Base-by-base conservation (phyloP, 1,284 basidiomycete genomes). In the Mycosarcoma maydis region DNA sequence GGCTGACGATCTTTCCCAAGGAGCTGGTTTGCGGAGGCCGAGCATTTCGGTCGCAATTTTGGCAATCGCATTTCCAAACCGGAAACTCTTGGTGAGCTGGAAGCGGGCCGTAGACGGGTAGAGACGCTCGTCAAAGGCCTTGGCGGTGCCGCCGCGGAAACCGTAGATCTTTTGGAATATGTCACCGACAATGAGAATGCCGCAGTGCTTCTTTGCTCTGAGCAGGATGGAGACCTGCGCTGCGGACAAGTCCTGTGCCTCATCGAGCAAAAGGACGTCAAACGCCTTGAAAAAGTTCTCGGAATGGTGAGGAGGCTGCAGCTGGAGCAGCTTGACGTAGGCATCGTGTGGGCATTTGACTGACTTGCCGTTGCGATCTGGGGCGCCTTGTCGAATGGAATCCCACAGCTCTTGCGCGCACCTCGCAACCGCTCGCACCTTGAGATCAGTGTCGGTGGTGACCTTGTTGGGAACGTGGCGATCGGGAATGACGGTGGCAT, bases 161-260 rank as follows among this genome's bases (percentile, higher is more conserved):
- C 71, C 76, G 43, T 78, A 78, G 41, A 78, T 76, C 65, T 78
- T 78, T 37, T 78, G 76, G 34, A 77, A 72, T 26, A 72, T 66
- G 41, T 78, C 76, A 40, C 76, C 76, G 19, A 78, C 76, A 11
- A 78, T 68, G 39, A 78, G 66, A 24, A 78, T 69, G 19, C 71
- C 76, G 36, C 73, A 78, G 38, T 69, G 49, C 30, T 65, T 66
- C 30, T 65, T 66, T 14, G 73, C 75, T 2, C 73, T 48, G 26
- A 76, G 55, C 10, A 78, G 54, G 19, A 78, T 65, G 13, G 67
- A 72, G 11, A 70, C 70, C 40, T 78, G 76, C 23, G 75, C 76
- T 22, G 68, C 70, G 4, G 76, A 78, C 50, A 78, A 32, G 55
- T 78, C 76, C 49, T 78, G 76, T 16, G 76, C 76, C 39, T 78